Evolutionary conservation across 805 yeast species (phyloP), one percentile per base, ranked within the genome.

Genomic region (Kuraishia capsulata): DNA sequence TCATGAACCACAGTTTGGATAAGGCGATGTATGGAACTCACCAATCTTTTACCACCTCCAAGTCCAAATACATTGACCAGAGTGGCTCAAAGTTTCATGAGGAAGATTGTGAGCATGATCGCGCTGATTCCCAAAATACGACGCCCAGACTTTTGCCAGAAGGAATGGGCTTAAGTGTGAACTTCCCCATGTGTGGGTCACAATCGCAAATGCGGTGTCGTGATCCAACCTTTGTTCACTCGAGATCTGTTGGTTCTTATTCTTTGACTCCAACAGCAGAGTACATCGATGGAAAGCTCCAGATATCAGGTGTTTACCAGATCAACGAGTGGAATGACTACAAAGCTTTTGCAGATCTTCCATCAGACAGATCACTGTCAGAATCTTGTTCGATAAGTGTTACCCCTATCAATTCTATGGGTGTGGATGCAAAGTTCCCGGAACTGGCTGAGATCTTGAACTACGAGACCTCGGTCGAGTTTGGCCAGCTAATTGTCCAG

Each of bases 101-200:
- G 33, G 30, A 16, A 29, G 28, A 21, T 16, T 17, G n/a, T 9
- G 11, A 16, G 5, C 43, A 40, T 33, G 40, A 40, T 26, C 14
- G n/a, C 9, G 29, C 21, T 6, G 43, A 37, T 20, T 17, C 10
- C 20, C 17, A n/a, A 20, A 37, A 38, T 25, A n/a, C 11, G 17
- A 25, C 28, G 2, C 41, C 43, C n/a, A 56, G 65, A 47, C 48
- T 62, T 24, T 55, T 72, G 42, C 78, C 78, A 34, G 43, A 58
- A 35, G 68, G 69, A 33, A 64, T 62, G 37, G 76, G 76, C 41
- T 41, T 71, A 38, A 71, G 67, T 44, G 67, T 72, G 36, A 72
- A 72, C 50, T 56, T 68, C 47, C 74, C 76, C 36, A 35, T 42
- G 30, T 72, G 68, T 30, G 64, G 66, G 17, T 42, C 59, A 35